Evolutionary conservation across 768 basidiomycete species (phyloP).

Genomic region (Podaxis sp.): DNA sequence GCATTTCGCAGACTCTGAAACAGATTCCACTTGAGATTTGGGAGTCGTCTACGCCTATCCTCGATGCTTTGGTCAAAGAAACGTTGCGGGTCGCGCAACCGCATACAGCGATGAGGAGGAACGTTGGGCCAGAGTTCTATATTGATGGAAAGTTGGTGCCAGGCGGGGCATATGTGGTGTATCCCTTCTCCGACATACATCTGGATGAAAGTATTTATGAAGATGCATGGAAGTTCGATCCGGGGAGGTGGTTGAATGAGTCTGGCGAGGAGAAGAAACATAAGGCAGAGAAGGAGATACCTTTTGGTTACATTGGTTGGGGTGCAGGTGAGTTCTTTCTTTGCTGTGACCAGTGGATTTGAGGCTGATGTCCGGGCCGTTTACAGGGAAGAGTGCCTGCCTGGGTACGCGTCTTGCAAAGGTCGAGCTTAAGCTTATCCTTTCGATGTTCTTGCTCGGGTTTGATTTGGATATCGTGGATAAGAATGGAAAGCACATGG

Average conservation of each 20-base stretch:
- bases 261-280: constrained; percentile 26
- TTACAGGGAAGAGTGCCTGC: constrained; percentile 65
- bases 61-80: constrained; percentile 74
- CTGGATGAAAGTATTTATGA: constrained; percentile 70
- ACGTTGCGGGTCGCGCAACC: constrained; percentile 79
- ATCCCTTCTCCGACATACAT: constrained; percentile 81
- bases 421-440: constrained; percentile 69
- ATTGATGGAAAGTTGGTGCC: constrained; percentile 71
- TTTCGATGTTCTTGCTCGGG: constrained; percentile 65
- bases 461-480: constrained; percentile 63
- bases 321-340: constrained; percentile 62
- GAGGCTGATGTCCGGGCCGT: constrained; percentile 16
- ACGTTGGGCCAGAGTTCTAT: constrained; percentile 68
- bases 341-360: constrained; percentile 2
- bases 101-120: constrained; percentile 78
- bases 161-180: constrained; percentile 73
- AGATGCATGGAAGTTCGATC: constrained; percentile 79
- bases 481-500: constrained; percentile 42
- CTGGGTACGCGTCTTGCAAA: constrained; percentile 75
- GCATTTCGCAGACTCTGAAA: constrained; percentile 46
- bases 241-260: constrained; percentile 35
- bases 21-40: constrained; percentile 66
- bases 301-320: constrained; percentile 73
- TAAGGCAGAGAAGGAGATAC: constrained; percentile 28
- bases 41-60: constrained; percentile 67